phyloP scores from a whole-genome alignment of 768 basidiomycete genomes.

The Xerocomus brunneocitrinus region DNA sequence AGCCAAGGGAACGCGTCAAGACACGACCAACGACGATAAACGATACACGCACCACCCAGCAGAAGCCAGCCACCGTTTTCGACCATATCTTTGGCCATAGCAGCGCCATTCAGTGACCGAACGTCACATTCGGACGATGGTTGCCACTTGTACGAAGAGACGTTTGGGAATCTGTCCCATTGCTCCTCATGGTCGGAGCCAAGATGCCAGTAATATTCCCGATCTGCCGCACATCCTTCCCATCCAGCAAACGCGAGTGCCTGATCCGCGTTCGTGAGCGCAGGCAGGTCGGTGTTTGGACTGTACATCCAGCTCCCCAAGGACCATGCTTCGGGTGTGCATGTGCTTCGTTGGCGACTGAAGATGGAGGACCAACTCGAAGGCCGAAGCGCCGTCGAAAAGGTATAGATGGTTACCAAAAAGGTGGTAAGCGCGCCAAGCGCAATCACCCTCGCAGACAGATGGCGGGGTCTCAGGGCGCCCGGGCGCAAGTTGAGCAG shows the following conservation, averaged over 20 bases:
- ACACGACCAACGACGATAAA: not conserved
- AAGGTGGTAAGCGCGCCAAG: conserved; percentile 27
- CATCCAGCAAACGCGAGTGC: conserved; percentile 52
- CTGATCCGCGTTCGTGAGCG: conserved; percentile 39
- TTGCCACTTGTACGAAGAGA: conserved; percentile 50
- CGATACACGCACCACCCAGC: conserved; percentile 47
- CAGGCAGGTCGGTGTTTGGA: conserved; percentile 31
- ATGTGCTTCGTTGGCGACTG: conserved; percentile 25
- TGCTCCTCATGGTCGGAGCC: conserved; percentile 45
- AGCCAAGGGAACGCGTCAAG: not conserved
- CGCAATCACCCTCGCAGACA: conserved; percentile 21
- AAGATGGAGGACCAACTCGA: conserved; percentile 25
- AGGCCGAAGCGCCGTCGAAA: conserved; percentile 19
- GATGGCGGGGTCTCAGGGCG: conserved; percentile 19
- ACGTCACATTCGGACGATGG: conserved; percentile 44
- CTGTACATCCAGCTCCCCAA: conserved; percentile 39
- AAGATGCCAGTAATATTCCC: conserved; percentile 63
- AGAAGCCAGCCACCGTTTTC: conserved; percentile 69
- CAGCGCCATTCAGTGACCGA: conserved; percentile 37
- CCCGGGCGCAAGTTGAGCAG: conserved; percentile 5
- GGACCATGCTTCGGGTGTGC: conserved; percentile 34
- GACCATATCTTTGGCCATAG: conserved; percentile 53
- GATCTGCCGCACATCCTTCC: conserved; percentile 56
- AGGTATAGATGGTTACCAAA: conserved; percentile 27
- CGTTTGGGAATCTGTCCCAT: conserved; percentile 51